Evolutionary conservation across 140 eudicot species (phyloP).

Genomic region (Bidens hawaiensis): DNA sequence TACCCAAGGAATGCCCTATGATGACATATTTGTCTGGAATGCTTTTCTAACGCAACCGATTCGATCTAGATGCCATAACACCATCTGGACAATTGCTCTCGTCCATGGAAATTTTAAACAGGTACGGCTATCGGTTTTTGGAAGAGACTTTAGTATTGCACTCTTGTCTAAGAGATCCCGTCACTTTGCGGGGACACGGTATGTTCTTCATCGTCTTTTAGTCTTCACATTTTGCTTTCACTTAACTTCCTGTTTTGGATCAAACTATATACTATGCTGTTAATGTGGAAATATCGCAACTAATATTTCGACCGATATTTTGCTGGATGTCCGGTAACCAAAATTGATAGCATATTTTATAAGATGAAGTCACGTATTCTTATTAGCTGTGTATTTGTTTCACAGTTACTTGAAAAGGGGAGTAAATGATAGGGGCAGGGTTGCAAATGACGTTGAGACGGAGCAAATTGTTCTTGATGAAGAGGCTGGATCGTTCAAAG

Average conservation of each 20-base stretch:
- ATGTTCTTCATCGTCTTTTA: conserved; percentile 14
- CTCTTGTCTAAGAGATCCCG: conserved; percentile 84
- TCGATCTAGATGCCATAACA: conserved; percentile 76
- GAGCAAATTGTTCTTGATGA: conserved; percentile 97
- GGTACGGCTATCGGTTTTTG: conserved; percentile 79
- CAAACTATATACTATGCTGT: too few species aligned
- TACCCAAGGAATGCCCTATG: conserved; percentile 73
- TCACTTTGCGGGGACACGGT: conserved; percentile 99
- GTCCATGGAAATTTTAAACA: conserved; percentile 92
- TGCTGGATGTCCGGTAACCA: too few species aligned
- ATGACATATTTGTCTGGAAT: conserved; percentile 93
- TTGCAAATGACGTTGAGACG: conserved; percentile 98
- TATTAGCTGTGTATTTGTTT: conserved; percentile 10
- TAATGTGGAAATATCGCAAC: too few species aligned
- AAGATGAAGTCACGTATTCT: conserved; percentile 8
- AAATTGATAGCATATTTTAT: too few species aligned
- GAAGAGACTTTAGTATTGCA: conserved; percentile 84
- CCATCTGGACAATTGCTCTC: conserved; percentile 89
- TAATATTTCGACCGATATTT: too few species aligned
- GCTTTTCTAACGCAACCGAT: conserved; percentile 74
- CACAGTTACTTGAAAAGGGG: conserved; percentile 95
- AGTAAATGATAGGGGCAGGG: conserved; percentile 95
- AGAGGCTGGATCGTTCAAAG: conserved; percentile 85
- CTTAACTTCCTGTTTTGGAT: too few species aligned
- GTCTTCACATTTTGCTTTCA: conserved; percentile 6